These are phyloP conservation scores for Russula earlei DNA, from an alignment of 768 basidiomycete genomes.

Conservation along the genomic window DNA sequence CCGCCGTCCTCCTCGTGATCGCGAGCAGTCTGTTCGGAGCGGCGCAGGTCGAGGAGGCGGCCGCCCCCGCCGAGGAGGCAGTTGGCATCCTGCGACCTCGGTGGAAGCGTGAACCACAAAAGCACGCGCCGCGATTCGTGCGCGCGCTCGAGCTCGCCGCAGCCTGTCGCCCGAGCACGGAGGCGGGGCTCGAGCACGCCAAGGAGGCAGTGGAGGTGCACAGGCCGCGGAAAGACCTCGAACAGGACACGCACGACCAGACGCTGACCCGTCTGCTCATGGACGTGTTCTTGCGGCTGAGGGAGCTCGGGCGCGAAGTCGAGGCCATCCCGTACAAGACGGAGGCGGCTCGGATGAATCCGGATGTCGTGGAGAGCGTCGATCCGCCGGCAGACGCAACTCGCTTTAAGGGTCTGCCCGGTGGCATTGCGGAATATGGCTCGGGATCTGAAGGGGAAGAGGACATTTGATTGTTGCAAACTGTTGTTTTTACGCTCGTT, in stretches of 20 bases:
- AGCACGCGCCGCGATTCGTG: neutral
- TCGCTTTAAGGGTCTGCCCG: neutral
- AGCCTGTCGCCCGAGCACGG: neutral
- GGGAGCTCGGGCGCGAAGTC: constrained; percentile 5
- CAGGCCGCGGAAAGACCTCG: constrained; percentile 1
- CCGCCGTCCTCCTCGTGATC: constrained; percentile 5
- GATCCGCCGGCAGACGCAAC: neutral
- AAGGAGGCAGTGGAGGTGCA: constrained; percentile 12
- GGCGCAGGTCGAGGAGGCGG: neutral
- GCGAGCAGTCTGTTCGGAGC: neutral
- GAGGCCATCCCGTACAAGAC: constrained; percentile 15
- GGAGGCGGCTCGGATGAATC: constrained; percentile 12
- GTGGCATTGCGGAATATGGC: neutral
- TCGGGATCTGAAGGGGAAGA: neutral
- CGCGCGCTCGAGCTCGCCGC: constrained; percentile 5
- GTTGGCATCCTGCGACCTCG: neutral
- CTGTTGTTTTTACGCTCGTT: neutral
- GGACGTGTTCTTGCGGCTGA: constrained; percentile 11
- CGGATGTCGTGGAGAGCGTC: constrained; percentile 5
- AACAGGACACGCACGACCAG: neutral
- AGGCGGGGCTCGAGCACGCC: constrained; percentile 1
- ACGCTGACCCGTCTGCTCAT: constrained; percentile 8
- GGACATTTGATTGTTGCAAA: neutral
- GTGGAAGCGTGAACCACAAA: neutral
- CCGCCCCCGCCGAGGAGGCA: constrained; percentile 1